Conservation (phyloP, 2,329 filamentous ascomycete genomes). For the Apiospora hydei region DNA sequence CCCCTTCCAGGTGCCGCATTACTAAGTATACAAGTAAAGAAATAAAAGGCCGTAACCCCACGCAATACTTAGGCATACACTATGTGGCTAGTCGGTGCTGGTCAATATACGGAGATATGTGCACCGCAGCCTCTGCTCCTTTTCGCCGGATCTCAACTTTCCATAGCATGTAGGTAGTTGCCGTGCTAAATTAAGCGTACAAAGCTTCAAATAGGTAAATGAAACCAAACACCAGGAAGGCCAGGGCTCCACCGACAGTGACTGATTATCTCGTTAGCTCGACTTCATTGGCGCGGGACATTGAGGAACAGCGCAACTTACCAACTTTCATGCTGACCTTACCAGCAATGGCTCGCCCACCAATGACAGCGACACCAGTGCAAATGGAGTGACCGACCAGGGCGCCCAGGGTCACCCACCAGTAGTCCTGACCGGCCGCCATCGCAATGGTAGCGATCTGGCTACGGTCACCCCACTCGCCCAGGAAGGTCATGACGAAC, state of each 20-base stretch:
- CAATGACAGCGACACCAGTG: constrained; percentile 89
- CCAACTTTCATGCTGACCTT: constrained; percentile 94
- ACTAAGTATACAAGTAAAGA: constrained; percentile 10
- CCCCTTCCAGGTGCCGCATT: constrained; percentile 6
- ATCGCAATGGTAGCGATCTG: constrained; percentile 99
- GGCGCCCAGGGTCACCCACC: constrained; percentile 95
- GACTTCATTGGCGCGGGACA: background rate
- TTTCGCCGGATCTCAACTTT: background rate
- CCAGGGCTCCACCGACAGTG: constrained; percentile 87
- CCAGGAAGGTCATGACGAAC: constrained; percentile 98
- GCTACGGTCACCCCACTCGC: constrained; percentile 96
- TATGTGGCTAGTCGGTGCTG: background rate
- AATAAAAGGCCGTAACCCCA: constrained; percentile 16
- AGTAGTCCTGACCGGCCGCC: constrained; percentile 98
- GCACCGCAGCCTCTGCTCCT: background rate
- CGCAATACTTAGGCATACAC: background rate
- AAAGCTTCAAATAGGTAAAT: constrained; percentile 89
- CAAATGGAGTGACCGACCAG: constrained; percentile 87
- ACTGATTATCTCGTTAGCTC: constrained; percentile 59
- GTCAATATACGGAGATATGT: constrained; percentile 5
- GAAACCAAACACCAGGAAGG: constrained; percentile 89
- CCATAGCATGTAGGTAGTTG: background rate
- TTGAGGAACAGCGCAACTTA: constrained; percentile 60
- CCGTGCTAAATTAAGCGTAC: constrained; percentile 51
- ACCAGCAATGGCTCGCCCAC: constrained; percentile 90